Base-by-base conservation (phyloP, 106 monocot species). In the Dendrobium officinale region DNA sequence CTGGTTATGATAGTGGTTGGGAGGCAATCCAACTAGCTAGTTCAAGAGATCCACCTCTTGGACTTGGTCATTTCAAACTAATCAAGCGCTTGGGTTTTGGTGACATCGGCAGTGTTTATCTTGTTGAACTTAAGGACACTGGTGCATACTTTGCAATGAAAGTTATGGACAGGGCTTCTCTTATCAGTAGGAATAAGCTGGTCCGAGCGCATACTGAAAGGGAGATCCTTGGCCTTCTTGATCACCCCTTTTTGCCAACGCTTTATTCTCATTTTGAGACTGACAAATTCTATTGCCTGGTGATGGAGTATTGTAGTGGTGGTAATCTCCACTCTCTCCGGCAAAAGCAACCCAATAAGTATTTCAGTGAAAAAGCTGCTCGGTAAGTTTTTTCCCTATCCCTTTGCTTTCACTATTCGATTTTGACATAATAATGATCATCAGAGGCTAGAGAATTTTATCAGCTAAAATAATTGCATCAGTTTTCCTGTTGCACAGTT, bases 301-400 rank as follows among this genome's bases (percentile, higher is more conserved):
- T 83, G 17, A 83, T 83, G 83, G 83, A 83, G 78, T 83, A 83
- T 20, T 83, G 83, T 29, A 83, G 83, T 43, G 83, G 83, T 10
- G 83, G 83, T 40, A 83, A 83, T 55, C 77, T 83, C 15, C 82
- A 83, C 55, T 78, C 82, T 15, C 82, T 83, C 55, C 19, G 83
- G 33, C 83, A 83, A 55, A 83, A 83, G 83, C 83, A 83, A 47
- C 77, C 77, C 73, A 72, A 73, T 29, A 83, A 83, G 72, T 83
- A 83, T 58, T 83, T 83, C 73, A 83, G 10, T 58, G 83, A 83
- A 54, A 70, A 83, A 26, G 83, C 83, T 78, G 78, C 83, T 24
- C 78, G 83, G 83, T 83, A 31, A 83, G 55, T 73, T 81, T 56
- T 54, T 42, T 26, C 24, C 18, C 26, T 9, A 19, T 1, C 26